Base-by-base conservation (phyloP, 2,329 filamentous ascomycete species). In the Trichoderma sp. region DNA sequence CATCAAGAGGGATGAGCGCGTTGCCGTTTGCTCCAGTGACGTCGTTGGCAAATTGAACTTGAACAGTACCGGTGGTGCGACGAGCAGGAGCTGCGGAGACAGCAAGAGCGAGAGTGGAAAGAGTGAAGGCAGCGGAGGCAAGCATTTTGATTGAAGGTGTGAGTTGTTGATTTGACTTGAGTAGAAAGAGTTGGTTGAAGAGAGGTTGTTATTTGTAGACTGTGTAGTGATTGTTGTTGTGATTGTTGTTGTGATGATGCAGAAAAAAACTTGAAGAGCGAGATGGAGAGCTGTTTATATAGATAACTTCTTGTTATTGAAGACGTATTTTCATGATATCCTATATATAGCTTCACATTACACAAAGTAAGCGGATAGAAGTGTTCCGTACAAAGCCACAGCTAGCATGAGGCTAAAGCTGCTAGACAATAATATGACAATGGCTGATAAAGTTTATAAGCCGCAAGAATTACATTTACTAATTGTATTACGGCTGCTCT, bases 341-440 rank as follows among this genome's bases (percentile, higher is more conserved):
- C 54, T 56, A 56, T n/a, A 56, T 32, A 56, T 56, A 56, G 28
- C 10, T 49, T 49, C n/a, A 49, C n/a, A 16, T 21, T 49, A 24
- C 21, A 49, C 51, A 30, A 24, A 54, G 18, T 54, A 54, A 54
- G 51, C 51, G 51, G 51, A 30, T 54, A 54, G 51, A 54, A 24
- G 46, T 24, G 34, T 59, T 59, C 58, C 58, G 58, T 28, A 46
- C 58, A 60, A 60, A 60, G 58, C 63, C 49, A 72, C 70, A 67
- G 76, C 74, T 55, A 76, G 71, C 21, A 39, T 56, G 68, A 76
- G 75, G 43, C 54, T 70, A 30, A 75, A 52, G 34, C 52, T 66
- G 59, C 72, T 61, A 7, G 68, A 71, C n/a, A 60, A 59, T 43
- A 59, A 59, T 43, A n/a, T 43, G 56, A 34, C 34, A 43, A 18